Evolutionary conservation across 2,329 filamentous ascomycete genomes (phyloP), one percentile per base, ranked within the genome.

Genomic region (Coleophoma crateriformis): DNA sequence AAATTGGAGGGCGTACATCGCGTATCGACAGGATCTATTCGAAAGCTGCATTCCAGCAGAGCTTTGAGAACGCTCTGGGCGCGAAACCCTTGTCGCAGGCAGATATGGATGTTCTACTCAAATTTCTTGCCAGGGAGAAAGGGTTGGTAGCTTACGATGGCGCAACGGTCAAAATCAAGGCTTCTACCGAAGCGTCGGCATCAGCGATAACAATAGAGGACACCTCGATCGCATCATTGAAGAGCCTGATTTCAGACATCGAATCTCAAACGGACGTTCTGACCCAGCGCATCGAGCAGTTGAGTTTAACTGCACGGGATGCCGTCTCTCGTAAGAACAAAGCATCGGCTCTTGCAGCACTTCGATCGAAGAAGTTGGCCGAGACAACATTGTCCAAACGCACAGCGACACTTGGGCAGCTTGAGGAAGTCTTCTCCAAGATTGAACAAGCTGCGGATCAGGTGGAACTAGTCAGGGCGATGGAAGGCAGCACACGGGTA

Each of bases 381-480:
- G 90, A 96, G 66, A 72, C 79, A 2, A 87, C 84, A 11, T 76
- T 97, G 0, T 73, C 81, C 32, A 81, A 83, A 55, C 83, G 91
- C 12, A 81, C 85, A 32, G 82, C 84, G 8, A 88, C 88, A 0
- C 77, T 96, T 2, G 73, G 76, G 39, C 90, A 96, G 67, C 77
- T 99, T 1, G 90, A 97, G 68, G 83, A 88, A 54, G 84, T 95
- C 0, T 87, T 90, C 48, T 69, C 77, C n/a, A 87, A 85, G 62
- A 88, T 99, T 47, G 85, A 96, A 64, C 84, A 92, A 66, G 94
- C 94, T 0, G 78, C 83, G 0, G 88, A 91, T 67, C 88, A 96
- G 55, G 82, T 95, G 8, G 86, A 90, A 59, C 79, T 96, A 13
- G 82, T 97, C 8, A 79, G 80, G 52, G 85, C 90, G 6, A 91